These are phyloP conservation scores for Caloboletus inedulis DNA, from an alignment of 1,284 basidiomycete genomes.

Conservation along the genomic window DNA sequence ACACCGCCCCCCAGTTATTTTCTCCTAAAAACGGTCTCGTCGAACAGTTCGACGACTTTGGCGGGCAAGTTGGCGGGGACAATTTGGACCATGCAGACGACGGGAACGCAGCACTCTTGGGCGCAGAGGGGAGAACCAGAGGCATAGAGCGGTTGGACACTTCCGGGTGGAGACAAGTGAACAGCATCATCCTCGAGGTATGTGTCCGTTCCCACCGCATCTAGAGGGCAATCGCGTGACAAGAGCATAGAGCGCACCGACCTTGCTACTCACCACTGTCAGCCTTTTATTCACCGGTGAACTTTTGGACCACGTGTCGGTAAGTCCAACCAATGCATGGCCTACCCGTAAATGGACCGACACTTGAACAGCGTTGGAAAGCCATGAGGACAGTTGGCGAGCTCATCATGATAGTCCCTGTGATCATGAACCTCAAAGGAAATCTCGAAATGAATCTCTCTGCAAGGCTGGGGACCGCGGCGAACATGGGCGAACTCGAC, in stretches of 20 bases:
- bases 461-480: constrained; percentile 71
- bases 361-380: constrained; percentile 69
- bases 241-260: constrained; percentile 61
- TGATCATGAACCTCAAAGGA: constrained; percentile 93
- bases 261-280: constrained; percentile 66
- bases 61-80: not conserved
- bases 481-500: constrained; percentile 89
- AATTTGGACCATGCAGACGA: constrained; percentile 32
- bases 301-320: constrained; percentile 81
- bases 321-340: constrained; percentile 38
- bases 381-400: constrained; percentile 91
- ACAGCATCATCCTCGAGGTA: constrained; percentile 65
- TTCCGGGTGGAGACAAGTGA: constrained; percentile 49
- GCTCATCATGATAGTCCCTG: constrained; percentile 94
- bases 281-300: constrained; percentile 86
- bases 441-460: constrained; percentile 95
- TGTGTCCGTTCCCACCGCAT: constrained; percentile 16
- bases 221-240: constrained; percentile 2
- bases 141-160: constrained; percentile 23
- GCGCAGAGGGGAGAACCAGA: constrained; percentile 25
- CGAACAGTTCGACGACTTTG: constrained; percentile 10
- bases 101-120: constrained; percentile 36
- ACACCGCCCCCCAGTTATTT: constrained; percentile 32
- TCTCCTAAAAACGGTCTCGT: constrained; percentile 16
- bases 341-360: constrained; percentile 5